Base-by-base conservation (phyloP, 2,329 filamentous ascomycete species). In the Cryphonectria parasitica region DNA sequence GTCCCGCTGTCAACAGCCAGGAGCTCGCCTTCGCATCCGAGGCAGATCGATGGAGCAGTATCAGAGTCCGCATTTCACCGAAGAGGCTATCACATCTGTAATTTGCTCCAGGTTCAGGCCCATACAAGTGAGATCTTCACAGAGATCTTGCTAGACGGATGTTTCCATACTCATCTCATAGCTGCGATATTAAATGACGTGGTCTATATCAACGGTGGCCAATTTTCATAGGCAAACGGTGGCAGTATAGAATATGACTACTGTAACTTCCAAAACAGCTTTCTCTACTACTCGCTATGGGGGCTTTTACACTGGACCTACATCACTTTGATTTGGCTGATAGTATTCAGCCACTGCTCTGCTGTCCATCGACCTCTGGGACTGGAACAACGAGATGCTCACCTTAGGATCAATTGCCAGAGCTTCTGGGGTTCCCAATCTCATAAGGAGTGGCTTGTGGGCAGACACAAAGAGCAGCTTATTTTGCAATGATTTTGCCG, bases 381-480 rank as follows among this genome's bases (percentile, higher is more conserved):
- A 68, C 34, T 68, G 62, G 25, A 52, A 39, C 6, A 60, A 60
- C 39, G 60, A 64, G 3, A 64, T 60, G 7, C 60, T 64, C 5
- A 25, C 10, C 45, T 39, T 41, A 5, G 64, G 43, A 5, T 52
- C 67, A 7, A 68, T 68, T 34, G 15, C n/a, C 6, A 68, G 64
- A 28, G 58, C 60, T 39, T 25, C 67, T 10, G 67, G 67, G 34
- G 60, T 25, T 2, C 67, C 67, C 3, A 36, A 68, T 56, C 45
- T 56, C 25, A 28, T 56, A 17, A 28, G 52, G 31, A 25, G 52
- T 19, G 52, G 52, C 8, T 11, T 56, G 7, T 56, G 52, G 25
- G 52, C 25, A 25, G 52, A 56, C 25, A 28, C 52, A 17, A 31
- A 11, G n/a, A 28, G 31, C 52, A 56, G 31, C 25, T 28, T 56